phyloP scores from a whole-genome alignment of 495 filamentous ascomycete genomes.

The Neurospora sp. region DNA sequence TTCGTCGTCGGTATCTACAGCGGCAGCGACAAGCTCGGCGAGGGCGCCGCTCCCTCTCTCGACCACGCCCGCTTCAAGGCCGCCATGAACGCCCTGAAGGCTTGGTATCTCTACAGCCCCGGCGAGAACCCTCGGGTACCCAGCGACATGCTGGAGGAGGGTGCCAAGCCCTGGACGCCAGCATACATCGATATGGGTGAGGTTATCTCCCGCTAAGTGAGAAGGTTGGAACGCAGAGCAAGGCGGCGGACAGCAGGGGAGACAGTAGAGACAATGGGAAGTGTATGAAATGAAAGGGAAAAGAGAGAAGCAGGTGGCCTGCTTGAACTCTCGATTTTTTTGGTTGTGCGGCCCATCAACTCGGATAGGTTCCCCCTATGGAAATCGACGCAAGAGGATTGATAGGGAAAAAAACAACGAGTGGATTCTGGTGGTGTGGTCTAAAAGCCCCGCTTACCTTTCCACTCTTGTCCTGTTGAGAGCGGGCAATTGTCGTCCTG shows the following conservation, averaged over 20 bases:
- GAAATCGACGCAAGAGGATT: not conserved
- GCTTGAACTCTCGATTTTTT: not conserved
- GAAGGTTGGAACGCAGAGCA: not conserved
- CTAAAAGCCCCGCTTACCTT: not conserved
- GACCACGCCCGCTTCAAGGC: slow-evolving; percentile 68
- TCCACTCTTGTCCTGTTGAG: not conserved
- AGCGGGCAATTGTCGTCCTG: not conserved
- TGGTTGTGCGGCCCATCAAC: not conserved
- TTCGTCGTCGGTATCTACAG: slow-evolving; percentile 93
- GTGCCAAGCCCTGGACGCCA: slow-evolving; percentile 59
- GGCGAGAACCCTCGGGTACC: slow-evolving; percentile 55
- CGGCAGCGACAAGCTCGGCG: slow-evolving; percentile 79
- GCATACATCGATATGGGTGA: slow-evolving; percentile 83
- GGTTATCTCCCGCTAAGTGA: slow-evolving; percentile 47
- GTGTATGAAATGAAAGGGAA: not conserved
- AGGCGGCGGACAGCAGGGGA: not conserved
- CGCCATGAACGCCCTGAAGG: slow-evolving; percentile 72
- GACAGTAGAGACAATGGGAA: not conserved
- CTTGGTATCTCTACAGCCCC: slow-evolving; percentile 93
- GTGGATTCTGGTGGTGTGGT: not conserved
- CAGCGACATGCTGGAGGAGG: slow-evolving; percentile 60
- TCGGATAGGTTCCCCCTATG: not conserved
- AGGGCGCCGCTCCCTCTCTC: slow-evolving; percentile 66
- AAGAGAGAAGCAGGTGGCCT: not conserved
- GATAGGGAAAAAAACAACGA: not conserved